Evolutionary conservation across 1,284 basidiomycete genomes (phyloP).

Genomic region (Ganoderma boninense): DNA sequence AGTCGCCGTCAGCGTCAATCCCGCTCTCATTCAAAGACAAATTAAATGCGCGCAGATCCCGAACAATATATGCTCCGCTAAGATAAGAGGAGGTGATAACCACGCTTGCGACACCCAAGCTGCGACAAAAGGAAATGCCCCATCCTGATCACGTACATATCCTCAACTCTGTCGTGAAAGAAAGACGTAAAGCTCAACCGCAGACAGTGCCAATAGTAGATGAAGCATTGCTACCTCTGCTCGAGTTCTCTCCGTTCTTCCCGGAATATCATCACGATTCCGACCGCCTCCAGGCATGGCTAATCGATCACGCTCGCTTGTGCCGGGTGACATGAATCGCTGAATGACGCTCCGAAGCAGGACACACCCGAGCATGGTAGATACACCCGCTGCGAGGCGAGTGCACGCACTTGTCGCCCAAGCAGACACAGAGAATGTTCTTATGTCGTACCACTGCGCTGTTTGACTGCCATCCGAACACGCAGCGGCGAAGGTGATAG

Average conservation of each 20-base stretch:
- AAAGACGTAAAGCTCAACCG: background rate
- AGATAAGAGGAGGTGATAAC: too few relatives aligned
- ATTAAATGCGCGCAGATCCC: too few relatives aligned
- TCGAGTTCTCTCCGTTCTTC: background rate
- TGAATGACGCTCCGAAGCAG: background rate
- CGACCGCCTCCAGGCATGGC: background rate
- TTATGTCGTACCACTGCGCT: background rate
- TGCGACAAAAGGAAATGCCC: too few relatives aligned
- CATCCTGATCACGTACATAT: too few relatives aligned
- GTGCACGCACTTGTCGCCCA: too few relatives aligned
- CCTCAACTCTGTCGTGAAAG: too few relatives aligned
- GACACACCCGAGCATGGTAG: background rate
- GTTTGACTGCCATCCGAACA: background rate
- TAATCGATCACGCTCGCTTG: background rate
- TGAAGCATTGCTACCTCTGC: background rate
- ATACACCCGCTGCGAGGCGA: too few relatives aligned
- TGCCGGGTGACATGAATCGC: too few relatives aligned
- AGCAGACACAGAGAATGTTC: background rate
- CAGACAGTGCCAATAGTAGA: background rate
- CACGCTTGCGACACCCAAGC: too few relatives aligned
- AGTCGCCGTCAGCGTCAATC: background rate
- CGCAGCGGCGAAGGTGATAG: background rate
- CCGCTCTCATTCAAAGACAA: too few relatives aligned
- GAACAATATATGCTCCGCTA: too few relatives aligned
- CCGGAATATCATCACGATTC: background rate